A percentile compares a stretch with the other conserved stretches of the same genome.
Conservation (phyloP, 2,329 filamentous ascomycete species). For the Cladosporium colombiae region DNA sequence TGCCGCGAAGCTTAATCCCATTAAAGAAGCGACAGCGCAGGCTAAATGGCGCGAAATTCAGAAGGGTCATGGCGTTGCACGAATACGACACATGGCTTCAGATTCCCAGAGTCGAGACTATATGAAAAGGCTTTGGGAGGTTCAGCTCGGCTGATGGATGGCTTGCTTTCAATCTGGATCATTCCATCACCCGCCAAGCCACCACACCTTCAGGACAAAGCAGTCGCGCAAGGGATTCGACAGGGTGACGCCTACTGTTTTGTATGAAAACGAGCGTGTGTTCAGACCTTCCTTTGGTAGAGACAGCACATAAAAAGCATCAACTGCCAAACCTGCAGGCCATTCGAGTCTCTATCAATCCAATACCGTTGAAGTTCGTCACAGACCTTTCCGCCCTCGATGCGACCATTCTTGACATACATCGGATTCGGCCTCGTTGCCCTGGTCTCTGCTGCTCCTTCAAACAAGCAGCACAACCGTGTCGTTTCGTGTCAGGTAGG, state of each 20-base stretch:
- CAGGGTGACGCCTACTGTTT: not conserved
- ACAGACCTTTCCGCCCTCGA: not conserved
- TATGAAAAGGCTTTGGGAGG: not conserved
- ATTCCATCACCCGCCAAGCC: constrained; percentile 8
- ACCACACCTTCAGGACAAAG: constrained; percentile 7
- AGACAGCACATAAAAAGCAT: not conserved
- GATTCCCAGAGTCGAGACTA: too few species aligned
- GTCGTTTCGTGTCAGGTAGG: not conserved
- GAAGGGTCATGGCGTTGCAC: not conserved
- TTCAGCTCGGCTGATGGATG: not conserved
- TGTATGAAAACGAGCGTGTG: not conserved
- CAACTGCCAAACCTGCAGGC: not conserved
- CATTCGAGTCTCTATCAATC: not conserved
- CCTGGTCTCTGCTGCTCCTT: not conserved
- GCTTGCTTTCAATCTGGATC: not conserved
- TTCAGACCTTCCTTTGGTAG: not conserved
- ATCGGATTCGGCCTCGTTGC: not conserved
- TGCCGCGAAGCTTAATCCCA: not conserved
- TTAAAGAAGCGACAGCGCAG: not conserved
- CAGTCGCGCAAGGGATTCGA: constrained; percentile 8
- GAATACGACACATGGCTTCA: not conserved
- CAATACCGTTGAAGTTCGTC: not conserved
- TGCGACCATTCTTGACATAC: not conserved
- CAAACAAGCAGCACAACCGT: not conserved
- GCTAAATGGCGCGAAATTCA: not conserved